Percentiles rank a stretch among this genome's conserved stretches.
These are phyloP conservation scores for Maudiozyma bulderi DNA, from an alignment of 805 yeast genomes.

Conservation along the genomic window DNA sequence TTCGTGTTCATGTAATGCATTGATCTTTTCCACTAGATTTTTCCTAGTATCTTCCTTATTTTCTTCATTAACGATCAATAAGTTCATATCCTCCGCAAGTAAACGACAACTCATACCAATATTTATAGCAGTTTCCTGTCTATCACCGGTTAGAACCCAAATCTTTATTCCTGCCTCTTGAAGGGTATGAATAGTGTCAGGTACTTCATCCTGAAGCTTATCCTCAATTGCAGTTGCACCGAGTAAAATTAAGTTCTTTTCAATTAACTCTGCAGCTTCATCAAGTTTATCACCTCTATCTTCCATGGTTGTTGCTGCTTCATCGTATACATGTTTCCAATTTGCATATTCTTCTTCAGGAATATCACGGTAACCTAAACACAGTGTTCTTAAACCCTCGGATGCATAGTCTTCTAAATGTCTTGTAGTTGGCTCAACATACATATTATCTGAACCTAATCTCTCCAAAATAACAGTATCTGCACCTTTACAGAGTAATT, in stretches of 20 bases:
- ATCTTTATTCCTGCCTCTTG: slow-evolving; percentile 95
- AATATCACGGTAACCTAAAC: slow-evolving; percentile 78
- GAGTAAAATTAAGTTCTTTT: slow-evolving; percentile 61
- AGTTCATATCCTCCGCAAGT: slow-evolving; percentile 90
- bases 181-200: slow-evolving; percentile 89
- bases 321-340: slow-evolving; percentile 61
- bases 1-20: slow-evolving; percentile 60
- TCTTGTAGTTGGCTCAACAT: slow-evolving; percentile 68
- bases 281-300: slow-evolving; percentile 71
- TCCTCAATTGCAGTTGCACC: slow-evolving; percentile 99
- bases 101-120: slow-evolving; percentile 97
- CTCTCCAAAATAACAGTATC: slow-evolving; percentile 92
- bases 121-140: slow-evolving; percentile 97
- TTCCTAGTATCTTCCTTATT: slow-evolving; percentile 63
- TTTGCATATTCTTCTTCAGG: slow-evolving; percentile 64
- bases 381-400: slow-evolving; percentile 88
- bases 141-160: slow-evolving; percentile 97
- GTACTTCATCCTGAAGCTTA: slow-evolving; percentile 95
- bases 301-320: slow-evolving; percentile 74
- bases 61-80: slow-evolving; percentile 82
- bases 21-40: slow-evolving; percentile 65
- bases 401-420: slow-evolving; percentile 95
- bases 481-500: slow-evolving; percentile 93
- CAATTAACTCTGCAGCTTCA: slow-evolving; percentile 83
- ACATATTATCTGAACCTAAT: slow-evolving; percentile 62